Base-by-base conservation (phyloP, 2,329 filamentous ascomycete species). In the Fusarium musae region DNA sequence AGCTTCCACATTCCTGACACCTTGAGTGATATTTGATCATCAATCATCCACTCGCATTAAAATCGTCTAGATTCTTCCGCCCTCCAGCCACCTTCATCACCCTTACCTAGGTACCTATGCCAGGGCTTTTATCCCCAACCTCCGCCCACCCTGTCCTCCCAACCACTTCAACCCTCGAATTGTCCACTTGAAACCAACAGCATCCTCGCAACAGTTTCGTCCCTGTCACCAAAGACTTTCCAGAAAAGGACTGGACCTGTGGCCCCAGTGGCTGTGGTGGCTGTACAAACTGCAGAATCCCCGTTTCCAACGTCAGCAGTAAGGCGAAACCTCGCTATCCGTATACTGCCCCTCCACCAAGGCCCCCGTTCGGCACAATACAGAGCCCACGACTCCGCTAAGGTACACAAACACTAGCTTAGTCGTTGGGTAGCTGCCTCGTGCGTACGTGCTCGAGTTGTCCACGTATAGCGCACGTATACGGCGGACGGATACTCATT, bases 401-500 rank as follows among this genome's bases (percentile, higher is more conserved):
- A 26, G 26, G 26, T 26, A 72, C 57, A 65, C 66, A 61, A 73
- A 73, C 63, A 72, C 56, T 76, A 77, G 75, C 75, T 69, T 75
- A 70, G 70, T 69, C 59, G 60, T 66, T 64, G 57, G 61, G 68
- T 72, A 69, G 72, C 68, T 76, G 63, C 68, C 69, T 77, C 56
- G 68, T 72, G 63, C 60, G 70, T 28, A 28, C 10, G 23, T 36
- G 56, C 42, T 59, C 49, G 40, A 58, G 46, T 63, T 75, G 72
- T 73, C 67, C 75, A 76, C 75, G 75, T 72, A 76, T 70, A 72
- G 66, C 56, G 66, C 64, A 74, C 71, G 52, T 72, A 69, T 63
- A 68, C 65, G 40, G 47, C 42, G 30, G 30, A 66, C 63, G 50
- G 56, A 74, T 64, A 68, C 64, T 56, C 64, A 64, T 52, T 52